Evolutionary conservation across 2,329 filamentous ascomycete species (phyloP).

Genomic region (Chalaropsis ovoidea): DNA sequence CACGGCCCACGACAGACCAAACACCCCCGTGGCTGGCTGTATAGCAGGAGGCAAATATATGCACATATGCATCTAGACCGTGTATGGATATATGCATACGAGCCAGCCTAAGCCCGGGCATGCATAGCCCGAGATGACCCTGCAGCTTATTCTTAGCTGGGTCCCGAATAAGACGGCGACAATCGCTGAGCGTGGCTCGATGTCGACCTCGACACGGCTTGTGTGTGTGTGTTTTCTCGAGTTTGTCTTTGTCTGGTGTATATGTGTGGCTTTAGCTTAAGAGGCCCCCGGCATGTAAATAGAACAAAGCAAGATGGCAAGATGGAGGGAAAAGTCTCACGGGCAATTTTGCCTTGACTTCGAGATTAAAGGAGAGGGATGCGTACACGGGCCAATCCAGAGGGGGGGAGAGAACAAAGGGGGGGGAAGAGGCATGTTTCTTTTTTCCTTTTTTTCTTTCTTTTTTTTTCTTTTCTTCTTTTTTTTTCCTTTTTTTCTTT

Average conservation of each 20-base stretch:
- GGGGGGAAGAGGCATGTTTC: background rate
- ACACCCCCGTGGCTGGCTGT: background rate
- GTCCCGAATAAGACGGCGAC: background rate
- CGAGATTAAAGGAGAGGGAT: background rate
- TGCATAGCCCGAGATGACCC: background rate
- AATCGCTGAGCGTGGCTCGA: background rate
- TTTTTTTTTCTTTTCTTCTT: constrained; percentile 9
- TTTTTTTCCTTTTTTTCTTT: constrained; percentile 1
- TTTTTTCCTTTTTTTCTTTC: constrained; percentile 2
- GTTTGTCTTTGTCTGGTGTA: constrained; percentile 5
- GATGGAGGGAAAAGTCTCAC: background rate
- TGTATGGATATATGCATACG: background rate
- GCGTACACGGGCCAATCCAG: background rate
- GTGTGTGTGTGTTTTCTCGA: background rate
- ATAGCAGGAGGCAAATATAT: constrained; percentile 2
- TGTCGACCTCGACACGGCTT: background rate
- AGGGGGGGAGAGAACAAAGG: background rate
- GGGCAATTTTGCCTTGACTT: background rate
- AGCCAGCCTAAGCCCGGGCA: background rate
- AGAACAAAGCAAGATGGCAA: background rate
- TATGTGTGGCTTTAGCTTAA: background rate
- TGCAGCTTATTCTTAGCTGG: background rate
- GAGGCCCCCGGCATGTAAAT: background rate
- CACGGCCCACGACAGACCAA: background rate
- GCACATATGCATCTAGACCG: background rate